Percentiles rank a stretch among this genome's conserved stretches.
Conservation (phyloP, 306 rosid species). For the Cyclanthera cordifolia region DNA sequence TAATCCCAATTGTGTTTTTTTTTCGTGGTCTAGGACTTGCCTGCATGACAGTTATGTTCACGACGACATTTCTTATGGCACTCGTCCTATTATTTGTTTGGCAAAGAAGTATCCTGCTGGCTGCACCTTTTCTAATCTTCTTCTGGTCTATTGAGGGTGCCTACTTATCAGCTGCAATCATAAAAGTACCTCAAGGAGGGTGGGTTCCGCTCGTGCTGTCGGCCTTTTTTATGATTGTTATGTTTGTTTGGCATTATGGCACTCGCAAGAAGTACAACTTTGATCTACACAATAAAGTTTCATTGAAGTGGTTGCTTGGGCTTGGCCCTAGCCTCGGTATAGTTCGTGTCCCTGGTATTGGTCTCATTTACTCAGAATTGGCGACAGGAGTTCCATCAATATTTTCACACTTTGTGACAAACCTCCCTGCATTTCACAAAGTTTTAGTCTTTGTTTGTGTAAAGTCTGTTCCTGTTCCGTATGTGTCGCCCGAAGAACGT, state of each 20-base stretch:
- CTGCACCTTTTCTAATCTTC: conserved; percentile 39
- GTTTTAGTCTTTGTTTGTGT: conserved; percentile 75
- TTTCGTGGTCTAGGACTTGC: conserved; percentile 55
- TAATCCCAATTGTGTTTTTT: conserved; percentile 14
- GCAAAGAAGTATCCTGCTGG: conserved; percentile 49
- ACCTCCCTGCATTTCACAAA: conserved; percentile 81
- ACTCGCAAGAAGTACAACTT: conserved; percentile 60
- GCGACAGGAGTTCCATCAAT: conserved; percentile 79
- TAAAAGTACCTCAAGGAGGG: conserved; percentile 82
- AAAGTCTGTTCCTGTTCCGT: conserved; percentile 77
- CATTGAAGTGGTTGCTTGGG: conserved; percentile 72
- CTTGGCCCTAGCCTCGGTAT: conserved; percentile 84
- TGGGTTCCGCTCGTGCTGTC: conserved; percentile 81
- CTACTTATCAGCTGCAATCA: conserved; percentile 63
- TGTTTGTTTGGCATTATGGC: conserved; percentile 83
- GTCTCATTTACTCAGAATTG: conserved; percentile 75
- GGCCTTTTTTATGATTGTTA: conserved; percentile 43
- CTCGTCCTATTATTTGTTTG: conserved; percentile 61
- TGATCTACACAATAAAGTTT: conserved; percentile 75
- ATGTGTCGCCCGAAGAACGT: conserved; percentile 74
- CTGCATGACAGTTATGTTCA: conserved; percentile 67
- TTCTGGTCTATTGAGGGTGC: conserved; percentile 71
- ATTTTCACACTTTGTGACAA: conserved; percentile 84
- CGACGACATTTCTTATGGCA: conserved; percentile 71
- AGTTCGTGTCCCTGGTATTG: conserved; percentile 84